Evolutionary conservation across 2,329 filamentous ascomycete genomes (phyloP).

Genomic region (Clarireedia monteithiana): DNA sequence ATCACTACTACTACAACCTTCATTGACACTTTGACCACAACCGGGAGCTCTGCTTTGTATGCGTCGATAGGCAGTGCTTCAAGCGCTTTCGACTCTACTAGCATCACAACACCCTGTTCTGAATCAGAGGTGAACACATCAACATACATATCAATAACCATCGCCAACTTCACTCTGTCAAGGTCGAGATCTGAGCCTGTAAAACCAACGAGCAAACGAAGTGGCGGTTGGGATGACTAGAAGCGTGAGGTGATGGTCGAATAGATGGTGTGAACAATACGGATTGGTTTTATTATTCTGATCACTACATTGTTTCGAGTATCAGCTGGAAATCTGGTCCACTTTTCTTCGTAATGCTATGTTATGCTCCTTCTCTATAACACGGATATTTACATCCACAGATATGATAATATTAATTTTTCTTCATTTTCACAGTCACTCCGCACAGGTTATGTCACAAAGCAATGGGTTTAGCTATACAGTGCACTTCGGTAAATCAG

Average conservation of each 20-base stretch:
- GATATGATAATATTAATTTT: neutral
- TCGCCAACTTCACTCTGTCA: too few species aligned
- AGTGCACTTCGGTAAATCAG: too few species aligned
- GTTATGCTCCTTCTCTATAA: neutral
- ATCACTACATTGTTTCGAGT: too few species aligned
- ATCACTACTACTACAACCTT: constrained; percentile 2
- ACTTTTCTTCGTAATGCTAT: neutral
- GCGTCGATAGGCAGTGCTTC: neutral
- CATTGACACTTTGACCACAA: neutral
- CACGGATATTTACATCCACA: neutral
- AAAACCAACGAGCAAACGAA: too few species aligned
- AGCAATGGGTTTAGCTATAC: too few species aligned
- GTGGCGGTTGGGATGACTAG: too few species aligned
- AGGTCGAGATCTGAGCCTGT: too few species aligned
- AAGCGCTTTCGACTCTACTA: neutral
- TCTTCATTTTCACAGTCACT: neutral
- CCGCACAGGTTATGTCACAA: too few species aligned
- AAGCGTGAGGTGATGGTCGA: too few species aligned
- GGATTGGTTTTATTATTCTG: too few species aligned
- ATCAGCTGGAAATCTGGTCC: neutral
- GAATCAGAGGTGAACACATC: neutral
- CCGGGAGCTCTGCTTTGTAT: neutral
- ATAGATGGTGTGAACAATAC: too few species aligned
- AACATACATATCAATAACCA: neutral
- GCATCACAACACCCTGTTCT: neutral